These are phyloP conservation scores for Trichothecium roseum DNA, from an alignment of 2,329 filamentous ascomycete genomes.

Conservation along the genomic window DNA sequence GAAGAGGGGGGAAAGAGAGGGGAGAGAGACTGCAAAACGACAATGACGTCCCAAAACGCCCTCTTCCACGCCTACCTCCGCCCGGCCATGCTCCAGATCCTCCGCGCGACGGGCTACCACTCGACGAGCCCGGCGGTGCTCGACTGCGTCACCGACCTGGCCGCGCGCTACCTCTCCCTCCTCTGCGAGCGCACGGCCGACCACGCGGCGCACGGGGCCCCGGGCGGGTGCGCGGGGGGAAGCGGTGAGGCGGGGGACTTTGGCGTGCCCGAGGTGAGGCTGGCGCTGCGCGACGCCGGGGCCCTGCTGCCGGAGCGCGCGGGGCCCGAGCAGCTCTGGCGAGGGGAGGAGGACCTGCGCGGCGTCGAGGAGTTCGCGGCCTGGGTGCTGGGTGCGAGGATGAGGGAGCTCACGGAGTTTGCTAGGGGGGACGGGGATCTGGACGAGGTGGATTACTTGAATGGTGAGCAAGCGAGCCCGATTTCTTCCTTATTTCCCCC, in stretches of 20 bases:
- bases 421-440: constrained; percentile 60
- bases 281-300: constrained; percentile 75
- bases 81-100: constrained; percentile 79
- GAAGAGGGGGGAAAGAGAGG: too few species aligned
- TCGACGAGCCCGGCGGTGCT: constrained; percentile 70
- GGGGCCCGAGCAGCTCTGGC: constrained; percentile 58
- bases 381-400: constrained; percentile 67
- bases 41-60: constrained; percentile 36
- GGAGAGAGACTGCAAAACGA: constrained; percentile 5
- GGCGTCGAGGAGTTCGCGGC: constrained; percentile 69
- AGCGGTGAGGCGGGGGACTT: constrained; percentile 42
- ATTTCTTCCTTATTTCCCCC: too few species aligned
- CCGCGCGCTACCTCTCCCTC: constrained; percentile 67
- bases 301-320: constrained; percentile 59
- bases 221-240: too few species aligned
- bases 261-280: constrained; percentile 63
- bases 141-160: constrained; percentile 79
- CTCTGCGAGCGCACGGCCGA: constrained; percentile 63
- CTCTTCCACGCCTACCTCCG: constrained; percentile 68
- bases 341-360: constrained; percentile 63
- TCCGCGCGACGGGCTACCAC: constrained; percentile 86
- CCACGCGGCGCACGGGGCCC: constrained; percentile 61
- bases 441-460: constrained; percentile 60
- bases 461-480: too few species aligned
- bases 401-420: constrained; percentile 72